Base-by-base conservation (phyloP, 805 yeast species). In the Monosporozyma servazzii region DNA sequence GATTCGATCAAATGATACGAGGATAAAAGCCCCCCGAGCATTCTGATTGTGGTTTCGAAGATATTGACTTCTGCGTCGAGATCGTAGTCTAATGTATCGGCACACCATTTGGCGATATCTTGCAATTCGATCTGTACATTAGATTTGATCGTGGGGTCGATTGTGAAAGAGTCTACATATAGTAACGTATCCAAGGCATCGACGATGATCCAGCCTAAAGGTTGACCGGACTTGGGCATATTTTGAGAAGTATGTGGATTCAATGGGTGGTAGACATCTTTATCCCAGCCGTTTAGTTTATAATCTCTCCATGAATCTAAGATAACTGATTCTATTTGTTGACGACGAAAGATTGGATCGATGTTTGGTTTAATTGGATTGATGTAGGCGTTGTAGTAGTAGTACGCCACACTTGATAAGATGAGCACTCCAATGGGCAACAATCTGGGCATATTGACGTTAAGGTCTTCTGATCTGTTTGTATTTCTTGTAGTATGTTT, bases 41-140 rank as follows among this genome's bases (percentile, higher is more conserved):
- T 88, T 64, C 96, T 76, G 56, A 88, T 89, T 5, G 97, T 88
- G n/a, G 96, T 88, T 65, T 89, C 97, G 68, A 90, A 90, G 5
- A 88, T 82, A 63, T 84, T 88, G 42, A 88, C 93, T 36, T 77
- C 77, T 54, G 82, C 79, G 63, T 88, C 86, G 58, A 86, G 79
- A 58, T 81, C 79, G 63, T 87, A 89, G 49, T 74, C 75, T 56
- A 90, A 72, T 48, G 80, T 88, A 51, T 81, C 70, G 47, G 76
- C 74, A 47, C 90, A 84, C 96, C 96, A 90, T 77, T 64, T 54
- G 80, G 77, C 11, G 5, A 95, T 90, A 29, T 78, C 74, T 37
- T 65, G 67, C 31, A 85, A 71, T 60, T 86, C 89, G 9, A 78
- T 81, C 6, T 76, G 68, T 27, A 78, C 63, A 3, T 63, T 63